Percentiles rank a stretch among this genome's conserved stretches.
These are phyloP conservation scores for Boletus pseudo-olivaceus DNA, from an alignment of 768 basidiomycete species.

Conservation along the genomic window DNA sequence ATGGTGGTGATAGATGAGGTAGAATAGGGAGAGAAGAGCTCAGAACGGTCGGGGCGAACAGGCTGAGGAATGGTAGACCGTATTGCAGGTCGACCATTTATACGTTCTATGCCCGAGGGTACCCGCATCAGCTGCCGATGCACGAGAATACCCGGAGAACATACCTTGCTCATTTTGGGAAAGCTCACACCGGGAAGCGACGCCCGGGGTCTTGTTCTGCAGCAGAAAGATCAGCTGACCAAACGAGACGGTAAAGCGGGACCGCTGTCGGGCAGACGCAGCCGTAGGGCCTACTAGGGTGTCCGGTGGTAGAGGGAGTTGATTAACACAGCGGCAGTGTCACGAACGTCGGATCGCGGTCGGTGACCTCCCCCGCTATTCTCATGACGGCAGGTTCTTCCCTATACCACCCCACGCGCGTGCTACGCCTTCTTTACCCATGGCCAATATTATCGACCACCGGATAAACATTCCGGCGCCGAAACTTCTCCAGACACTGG, in stretches of 20 bases:
- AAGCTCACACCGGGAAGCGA: background rate
- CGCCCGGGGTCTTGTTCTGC: background rate
- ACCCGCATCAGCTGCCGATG: background rate
- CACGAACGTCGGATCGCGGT: background rate
- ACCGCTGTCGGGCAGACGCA: background rate
- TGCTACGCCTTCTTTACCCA: background rate
- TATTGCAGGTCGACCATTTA: conserved; percentile 10
- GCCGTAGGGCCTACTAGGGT: too few relatives aligned
- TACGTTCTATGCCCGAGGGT: background rate
- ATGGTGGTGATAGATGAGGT: conserved; percentile 9
- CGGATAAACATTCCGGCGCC: background rate
- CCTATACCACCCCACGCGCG: background rate
- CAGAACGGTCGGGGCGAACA: background rate
- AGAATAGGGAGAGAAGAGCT: background rate
- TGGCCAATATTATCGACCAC: background rate
- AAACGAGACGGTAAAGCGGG: background rate
- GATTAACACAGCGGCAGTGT: background rate
- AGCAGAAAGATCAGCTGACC: conserved; percentile 5
- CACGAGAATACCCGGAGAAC: background rate
- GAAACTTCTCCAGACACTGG: background rate
- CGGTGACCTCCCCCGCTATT: background rate
- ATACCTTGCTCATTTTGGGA: background rate
- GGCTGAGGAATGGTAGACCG: background rate
- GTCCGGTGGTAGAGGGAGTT: too few relatives aligned
- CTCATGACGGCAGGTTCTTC: conserved; percentile 2